Evolutionary conservation across 192 early-diverging fungal genomes (phyloP), one percentile per base, ranked within the genome.

Genomic region (Coemansia sp.): DNA sequence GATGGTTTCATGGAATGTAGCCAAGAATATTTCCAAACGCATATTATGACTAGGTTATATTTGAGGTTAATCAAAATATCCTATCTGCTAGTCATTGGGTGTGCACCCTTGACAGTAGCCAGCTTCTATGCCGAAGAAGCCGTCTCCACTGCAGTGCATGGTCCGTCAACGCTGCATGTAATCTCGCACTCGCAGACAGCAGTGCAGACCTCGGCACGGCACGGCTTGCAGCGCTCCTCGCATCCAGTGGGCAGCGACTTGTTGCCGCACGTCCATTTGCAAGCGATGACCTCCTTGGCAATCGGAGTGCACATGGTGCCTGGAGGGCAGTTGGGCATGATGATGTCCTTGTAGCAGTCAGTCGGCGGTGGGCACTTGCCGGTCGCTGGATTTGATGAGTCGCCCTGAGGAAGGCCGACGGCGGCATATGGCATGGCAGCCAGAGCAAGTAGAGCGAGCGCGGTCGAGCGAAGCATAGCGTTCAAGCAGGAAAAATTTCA

Each of bases 161-260:
- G 54, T 10, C 70, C 62, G 22, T 41, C 11, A 0, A 23, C 27
- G 1, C 35, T 29, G 22, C 67, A 70, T 1, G 50, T 56, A 23
- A 70, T 70, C 27, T 70, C 67, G 36, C 67, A 70, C 27, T 55
- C 40, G 25, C 67, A 70, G 26, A 62, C 35, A 10, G 14, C 53
- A 0, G 36, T 4, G 38, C 65, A 68, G 4, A 69, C 27, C 30
- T 58, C 54, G 0, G 59, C 50, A 35, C 62, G 61, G 55, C 66
- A 69, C 4, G 58, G 58, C 32, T 53, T 61, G 38, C 66, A 69
- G 12, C 59, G 47, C 49, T 55, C 32, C 20, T 35, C 39, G 30
- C 66, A 69, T 10, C 35, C 44, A 2, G 19, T 14, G 8, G 66
- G 66, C 8, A 41, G 14, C 14, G 32, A 12, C 3, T 32, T 41